Conservation (phyloP, 352 stramenopile species). For the Pythium vanterpoolii region DNA sequence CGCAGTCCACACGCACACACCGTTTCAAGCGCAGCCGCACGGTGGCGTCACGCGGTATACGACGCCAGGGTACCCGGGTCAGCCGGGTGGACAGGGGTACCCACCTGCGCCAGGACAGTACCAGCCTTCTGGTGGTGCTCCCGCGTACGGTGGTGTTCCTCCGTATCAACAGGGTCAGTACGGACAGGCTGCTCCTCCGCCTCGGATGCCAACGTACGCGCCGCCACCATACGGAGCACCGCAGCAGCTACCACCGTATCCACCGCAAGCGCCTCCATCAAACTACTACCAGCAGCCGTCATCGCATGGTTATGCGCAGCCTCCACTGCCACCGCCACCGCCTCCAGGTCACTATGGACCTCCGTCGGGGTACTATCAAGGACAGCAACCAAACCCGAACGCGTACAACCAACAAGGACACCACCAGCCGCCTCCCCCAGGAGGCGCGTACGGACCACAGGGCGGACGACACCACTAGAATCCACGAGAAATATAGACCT, state of each 20-base stretch:
- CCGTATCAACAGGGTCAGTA: constrained; percentile 20
- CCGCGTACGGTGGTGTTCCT: constrained; percentile 5
- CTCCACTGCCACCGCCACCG: constrained; percentile 5
- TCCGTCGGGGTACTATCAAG: constrained; percentile 20
- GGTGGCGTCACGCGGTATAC: constrained; percentile 29
- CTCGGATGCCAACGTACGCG: constrained; percentile 17
- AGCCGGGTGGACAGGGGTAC: constrained; percentile 9
- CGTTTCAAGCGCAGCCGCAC: constrained; percentile 25
- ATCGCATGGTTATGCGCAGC: constrained; percentile 16
- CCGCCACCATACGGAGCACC: constrained; percentile 11
- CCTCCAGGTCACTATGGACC: constrained; percentile 18
- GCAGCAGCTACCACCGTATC: constrained; percentile 19
- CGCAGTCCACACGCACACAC: not conserved
- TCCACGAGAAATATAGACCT: not conserved
- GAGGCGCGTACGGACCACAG: constrained; percentile 13
- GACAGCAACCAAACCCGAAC: constrained; percentile 13
- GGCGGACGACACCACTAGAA: constrained; percentile 16
- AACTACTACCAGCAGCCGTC: constrained; percentile 21
- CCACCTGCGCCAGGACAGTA: constrained; percentile 10
- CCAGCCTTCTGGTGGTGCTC: not conserved
- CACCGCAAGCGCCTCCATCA: constrained; percentile 15
- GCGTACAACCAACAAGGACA: constrained; percentile 17
- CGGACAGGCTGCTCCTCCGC: not conserved
- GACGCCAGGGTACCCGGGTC: constrained; percentile 21
- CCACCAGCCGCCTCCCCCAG: constrained; percentile 18